These are phyloP conservation scores for Phoenix dactylifera DNA, from an alignment of 176 grass and related monocot species.

Conservation along the genomic window DNA sequence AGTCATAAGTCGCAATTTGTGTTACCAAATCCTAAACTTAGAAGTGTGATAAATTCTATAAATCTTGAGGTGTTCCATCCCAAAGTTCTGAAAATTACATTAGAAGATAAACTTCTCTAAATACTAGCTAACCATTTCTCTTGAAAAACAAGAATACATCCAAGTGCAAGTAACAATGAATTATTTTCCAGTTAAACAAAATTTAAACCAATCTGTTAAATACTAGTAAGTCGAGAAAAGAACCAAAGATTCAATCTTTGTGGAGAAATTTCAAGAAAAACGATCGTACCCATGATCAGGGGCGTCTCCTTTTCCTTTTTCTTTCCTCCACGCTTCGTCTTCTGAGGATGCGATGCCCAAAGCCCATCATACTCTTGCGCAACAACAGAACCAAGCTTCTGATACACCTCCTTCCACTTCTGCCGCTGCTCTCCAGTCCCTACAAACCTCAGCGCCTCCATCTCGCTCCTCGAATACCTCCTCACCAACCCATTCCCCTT, in stretches of 20 bases:
- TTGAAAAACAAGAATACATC: too few species aligned
- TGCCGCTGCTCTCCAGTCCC: conserved; percentile 25
- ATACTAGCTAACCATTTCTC: too few species aligned
- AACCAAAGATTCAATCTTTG: not conserved
- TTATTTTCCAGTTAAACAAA: too few species aligned
- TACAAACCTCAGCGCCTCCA: conserved; percentile 32
- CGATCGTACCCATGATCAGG: conserved; percentile 18
- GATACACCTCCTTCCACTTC: conserved; percentile 41
- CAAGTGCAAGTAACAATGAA: too few species aligned
- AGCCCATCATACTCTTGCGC: conserved; percentile 45
- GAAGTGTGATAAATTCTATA: too few species aligned
- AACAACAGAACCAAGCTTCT: conserved; percentile 28
- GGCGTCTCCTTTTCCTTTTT: conserved; percentile 7
- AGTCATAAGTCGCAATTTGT: too few species aligned
- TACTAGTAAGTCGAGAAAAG: conserved; percentile 9
- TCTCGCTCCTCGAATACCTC: conserved; percentile 33
- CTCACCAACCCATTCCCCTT: not conserved
- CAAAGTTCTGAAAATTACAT: too few species aligned
- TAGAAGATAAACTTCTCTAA: too few species aligned
- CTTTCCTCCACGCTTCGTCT: conserved; percentile 19
- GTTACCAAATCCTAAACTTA: too few species aligned
- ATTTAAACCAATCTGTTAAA: not conserved
- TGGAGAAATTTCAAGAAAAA: not conserved
- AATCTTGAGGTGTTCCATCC: too few species aligned
- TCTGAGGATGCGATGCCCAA: conserved; percentile 1